Percentiles rank a stretch among this genome's conserved stretches.
phyloP scores from a whole-genome alignment of 768 basidiomycete genomes.

The Fomitopsis pulvina region DNA sequence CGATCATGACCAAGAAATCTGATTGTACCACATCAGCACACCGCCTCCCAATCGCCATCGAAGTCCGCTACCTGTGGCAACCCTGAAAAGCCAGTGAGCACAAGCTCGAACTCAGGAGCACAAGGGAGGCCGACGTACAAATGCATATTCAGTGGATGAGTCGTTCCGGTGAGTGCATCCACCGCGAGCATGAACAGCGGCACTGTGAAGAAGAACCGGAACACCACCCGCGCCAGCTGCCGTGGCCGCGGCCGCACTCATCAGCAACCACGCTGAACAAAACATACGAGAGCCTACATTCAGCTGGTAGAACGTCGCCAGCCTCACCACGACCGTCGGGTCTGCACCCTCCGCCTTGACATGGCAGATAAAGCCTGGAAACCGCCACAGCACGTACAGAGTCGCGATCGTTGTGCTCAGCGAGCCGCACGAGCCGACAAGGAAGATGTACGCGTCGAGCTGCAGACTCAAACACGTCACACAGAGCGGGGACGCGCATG shows the following conservation, averaged over 20 bases:
- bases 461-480: slow-evolving; percentile 21
- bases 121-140: slow-evolving; percentile 38
- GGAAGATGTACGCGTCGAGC: slow-evolving; percentile 71
- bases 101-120: background rate
- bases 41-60: background rate
- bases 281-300: slow-evolving; percentile 45
- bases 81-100: slow-evolving; percentile 29
- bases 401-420: slow-evolving; percentile 64
- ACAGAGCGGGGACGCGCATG: background rate
- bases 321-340: slow-evolving; percentile 65
- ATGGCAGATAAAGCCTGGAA: slow-evolving; percentile 62
- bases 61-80: slow-evolving; percentile 44
- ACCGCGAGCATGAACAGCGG: slow-evolving; percentile 62
- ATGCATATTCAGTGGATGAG: slow-evolving; percentile 44
- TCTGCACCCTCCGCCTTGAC: slow-evolving; percentile 72
- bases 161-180: slow-evolving; percentile 47
- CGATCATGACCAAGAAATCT: slow-evolving; percentile 55
- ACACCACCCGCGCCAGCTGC: slow-evolving; percentile 64
- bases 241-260: background rate
- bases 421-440: slow-evolving; percentile 61
- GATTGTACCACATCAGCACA: background rate
- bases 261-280: background rate
- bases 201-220: slow-evolving; percentile 67
- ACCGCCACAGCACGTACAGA: slow-evolving; percentile 62
- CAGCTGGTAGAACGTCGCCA: slow-evolving; percentile 69